Base-by-base conservation (phyloP, 2,329 filamentous ascomycete genomes). In the Alternaria novae-zelandiae region DNA sequence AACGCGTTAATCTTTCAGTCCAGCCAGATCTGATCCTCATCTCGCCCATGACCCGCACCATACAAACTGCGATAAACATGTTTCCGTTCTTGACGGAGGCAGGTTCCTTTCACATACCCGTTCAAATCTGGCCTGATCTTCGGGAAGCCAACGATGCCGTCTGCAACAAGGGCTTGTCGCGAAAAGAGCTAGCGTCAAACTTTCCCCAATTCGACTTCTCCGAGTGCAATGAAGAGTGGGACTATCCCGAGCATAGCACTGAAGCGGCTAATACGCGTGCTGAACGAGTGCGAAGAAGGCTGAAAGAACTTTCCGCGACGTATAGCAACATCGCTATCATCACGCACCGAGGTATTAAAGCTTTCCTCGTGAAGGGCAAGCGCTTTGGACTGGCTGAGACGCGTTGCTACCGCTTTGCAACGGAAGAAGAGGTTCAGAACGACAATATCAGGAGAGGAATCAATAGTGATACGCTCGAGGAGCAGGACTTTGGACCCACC, bases 11-110 rank as follows among this genome's bases (percentile, higher is more conserved):
- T 9, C 51, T 69, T 8, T 8, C 61, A 4, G 8, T 49, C 0
- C 41, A 7, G 7, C 70, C 71, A 21, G 65, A 73, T 25, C 43
- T 74, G 4, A 63, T 74, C 54, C 47, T 74, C 49, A 66, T 74
- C 26, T 74, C 71, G 6, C 69, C 70, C 26, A 71, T 73, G 65
- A 73, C 65, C 11, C 66, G 71, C n/a, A 70, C 70, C 5, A 63
- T 74, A 13, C 63, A 74, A 45, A 73, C 71, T 2, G 71, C 70
- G 2, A 49, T 72, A 5, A 71, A 70, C 36, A 57, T 71, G 5
- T 70, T 73, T 23, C 66, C 69, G 0, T 61, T 26, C 12, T 57
- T 73, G 12, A 47, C 49, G 44, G 25, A 54, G 0, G 32, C 26
- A n/a, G 26, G 12, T 2, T 23, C 57, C 1, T 57, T 26, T 6